Conservation (phyloP, 768 basidiomycete genomes). For the Leccinum aurantiacum region DNA sequence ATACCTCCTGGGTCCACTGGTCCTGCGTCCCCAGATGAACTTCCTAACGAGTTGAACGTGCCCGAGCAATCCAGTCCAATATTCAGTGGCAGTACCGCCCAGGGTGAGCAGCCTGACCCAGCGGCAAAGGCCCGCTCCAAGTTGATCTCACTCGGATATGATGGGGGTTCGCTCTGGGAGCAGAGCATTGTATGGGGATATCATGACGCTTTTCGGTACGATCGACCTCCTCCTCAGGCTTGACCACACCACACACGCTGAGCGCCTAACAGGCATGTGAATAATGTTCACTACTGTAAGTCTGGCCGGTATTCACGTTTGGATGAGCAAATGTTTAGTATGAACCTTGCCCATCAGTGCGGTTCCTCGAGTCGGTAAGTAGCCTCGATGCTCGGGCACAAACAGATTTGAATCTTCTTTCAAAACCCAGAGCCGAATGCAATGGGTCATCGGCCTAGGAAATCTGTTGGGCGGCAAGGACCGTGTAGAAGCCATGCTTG, state of each 20-base stretch:
- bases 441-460: constrained; percentile 62
- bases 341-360: constrained; percentile 39
- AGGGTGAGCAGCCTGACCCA: constrained; percentile 5
- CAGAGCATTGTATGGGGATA: constrained; percentile 80
- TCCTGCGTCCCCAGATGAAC: constrained; percentile 57
- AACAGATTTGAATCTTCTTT: background rate
- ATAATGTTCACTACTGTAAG: constrained; percentile 72
- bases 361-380: constrained; percentile 69
- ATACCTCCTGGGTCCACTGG: constrained; percentile 58
- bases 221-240: background rate
- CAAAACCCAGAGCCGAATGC: constrained; percentile 57
- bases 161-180: constrained; percentile 71
- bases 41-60: constrained; percentile 11
- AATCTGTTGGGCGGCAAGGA: constrained; percentile 57
- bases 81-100: background rate
- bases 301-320: background rate
- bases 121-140: constrained; percentile 42
- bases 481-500: constrained; percentile 56
- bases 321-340: background rate
- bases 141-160: constrained; percentile 51
- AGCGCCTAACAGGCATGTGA: constrained; percentile 58
- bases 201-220: constrained; percentile 72
- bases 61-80: constrained; percentile 9
- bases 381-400: background rate
- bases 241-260: background rate